Evolutionary conservation across 352 stramenopile species (phyloP), one percentile per base, ranked within the genome.

Genomic region (Peronospora belbahrii): DNA sequence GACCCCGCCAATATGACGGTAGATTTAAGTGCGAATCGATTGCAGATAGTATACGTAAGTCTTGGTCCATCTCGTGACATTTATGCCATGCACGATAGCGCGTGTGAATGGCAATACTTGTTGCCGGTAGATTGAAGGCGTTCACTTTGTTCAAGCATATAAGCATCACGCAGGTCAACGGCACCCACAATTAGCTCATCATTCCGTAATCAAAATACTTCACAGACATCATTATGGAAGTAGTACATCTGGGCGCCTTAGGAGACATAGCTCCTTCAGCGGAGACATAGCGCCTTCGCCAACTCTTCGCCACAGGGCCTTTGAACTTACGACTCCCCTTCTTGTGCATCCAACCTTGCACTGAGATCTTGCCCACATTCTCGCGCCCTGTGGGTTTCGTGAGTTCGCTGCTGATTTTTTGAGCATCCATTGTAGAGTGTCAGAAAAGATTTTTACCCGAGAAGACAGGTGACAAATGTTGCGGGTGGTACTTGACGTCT

Each of bases 191-290:
- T 73, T 14, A 91, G 58, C 48, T 91, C 79, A 13, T 57, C 67
- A 32, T 82, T 88, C 23, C 79, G 74, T 42, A 85, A 56, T 81
- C 86, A 51, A 91, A 91, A 55, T n/a, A n/a, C n/a, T 85, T 88
- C 68, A 57, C 88, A 74, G n/a, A 91, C 74, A 32, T 74, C 67
- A 30, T 74, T 78, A 53, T 91, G 79, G 62, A 91, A 91, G 52
- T 91, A 91, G 63, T 85, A 91, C 58, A 91, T 91, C 59, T 85
- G 87, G 31, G 72, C 80, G 15, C n/a, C n/a, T n/a, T n/a, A n/a
- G n/a, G n/a, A n/a, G n/a, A n/a, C n/a, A n/a, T 88, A 28, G 72
- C 80, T 14, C 70, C 76, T 56, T 91, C 79, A 0, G 88, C 62
- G n/a, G 75, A 75, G 38, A 90, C 88, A 59, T 85, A 90, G 28